These are phyloP conservation scores for Neurospora intermedia DNA, from an alignment of 495 filamentous ascomycete species.

Conservation along the genomic window DNA sequence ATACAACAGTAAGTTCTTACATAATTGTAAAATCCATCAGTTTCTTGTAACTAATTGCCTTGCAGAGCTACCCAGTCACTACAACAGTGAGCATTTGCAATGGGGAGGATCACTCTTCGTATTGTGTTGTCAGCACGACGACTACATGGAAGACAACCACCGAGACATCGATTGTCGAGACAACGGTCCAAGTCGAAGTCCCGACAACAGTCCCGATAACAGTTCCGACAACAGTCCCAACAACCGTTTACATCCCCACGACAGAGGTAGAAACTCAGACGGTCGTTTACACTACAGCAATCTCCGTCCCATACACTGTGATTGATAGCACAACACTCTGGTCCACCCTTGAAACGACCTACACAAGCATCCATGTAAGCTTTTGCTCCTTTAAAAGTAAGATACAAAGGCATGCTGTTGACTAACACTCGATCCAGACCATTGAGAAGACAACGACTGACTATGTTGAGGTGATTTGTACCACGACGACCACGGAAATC, in stretches of 20 bases:
- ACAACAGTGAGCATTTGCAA: conserved; percentile 14
- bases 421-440: neutral
- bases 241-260: conserved; percentile 5
- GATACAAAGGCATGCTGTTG: neutral
- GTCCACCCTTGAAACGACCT: conserved; percentile 2
- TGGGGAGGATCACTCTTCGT: conserved; percentile 1
- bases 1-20: conserved; percentile 10
- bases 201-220: conserved; percentile 9
- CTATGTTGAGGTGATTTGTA: conserved; percentile 1
- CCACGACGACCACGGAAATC: conserved; percentile 2
- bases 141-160: conserved; percentile 18
- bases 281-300: conserved; percentile 3
- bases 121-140: conserved; percentile 14
- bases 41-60: conserved; percentile 1
- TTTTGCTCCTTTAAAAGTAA: neutral
- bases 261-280: conserved; percentile 4
- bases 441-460: conserved; percentile 1
- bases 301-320: conserved; percentile 4
- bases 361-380: conserved; percentile 4
- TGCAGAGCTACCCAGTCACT: conserved; percentile 12
- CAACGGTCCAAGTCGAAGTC: neutral
- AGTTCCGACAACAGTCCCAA: conserved; percentile 4
- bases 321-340: conserved; percentile 1
- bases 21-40: neutral
- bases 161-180: conserved; percentile 6